A percentile compares a stretch with the other conserved stretches of the same genome.
phyloP scores from a whole-genome alignment of 345 rosid genomes.

The Arabis alpina region DNA sequence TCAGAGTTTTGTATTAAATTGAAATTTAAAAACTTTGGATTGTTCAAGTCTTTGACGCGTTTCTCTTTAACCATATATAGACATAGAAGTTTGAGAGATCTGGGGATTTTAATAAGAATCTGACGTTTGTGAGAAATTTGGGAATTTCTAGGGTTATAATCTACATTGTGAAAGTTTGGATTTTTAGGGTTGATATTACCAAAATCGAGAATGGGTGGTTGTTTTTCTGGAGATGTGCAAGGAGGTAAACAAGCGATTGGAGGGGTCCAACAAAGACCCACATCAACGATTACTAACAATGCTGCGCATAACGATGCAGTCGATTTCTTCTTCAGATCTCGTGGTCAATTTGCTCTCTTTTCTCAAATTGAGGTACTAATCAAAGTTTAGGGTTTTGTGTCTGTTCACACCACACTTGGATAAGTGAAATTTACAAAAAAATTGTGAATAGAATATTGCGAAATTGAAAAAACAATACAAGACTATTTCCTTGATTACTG shows the following conservation, averaged over 20 bases:
- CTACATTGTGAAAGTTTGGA: conserved; percentile 14
- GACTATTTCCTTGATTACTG: not conserved
- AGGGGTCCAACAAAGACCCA: conserved; percentile 53
- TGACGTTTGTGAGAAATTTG: not conserved
- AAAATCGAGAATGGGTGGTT: conserved; percentile 57
- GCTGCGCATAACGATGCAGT: conserved; percentile 66
- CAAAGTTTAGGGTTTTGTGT: not conserved
- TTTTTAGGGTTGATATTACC: conserved; percentile 3
- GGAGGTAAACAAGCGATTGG: conserved; percentile 84
- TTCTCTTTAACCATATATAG: not conserved
- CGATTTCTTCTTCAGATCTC: conserved; percentile 64
- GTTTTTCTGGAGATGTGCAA: conserved; percentile 60
- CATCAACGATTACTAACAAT: conserved; percentile 23
- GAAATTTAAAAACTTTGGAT: not conserved
- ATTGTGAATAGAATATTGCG: conserved; percentile 11
- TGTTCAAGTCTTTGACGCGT: not conserved
- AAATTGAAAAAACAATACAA: not conserved
- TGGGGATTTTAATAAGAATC: not conserved
- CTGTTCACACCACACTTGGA: not conserved
- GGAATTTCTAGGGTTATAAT: not conserved
- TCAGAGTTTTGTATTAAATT: too few species aligned
- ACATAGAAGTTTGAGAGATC: not conserved
- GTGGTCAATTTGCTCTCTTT: conserved; percentile 56
- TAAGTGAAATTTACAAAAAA: not conserved
- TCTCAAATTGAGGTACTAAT: conserved; percentile 71